A percentile compares a stretch with the other conserved stretches of the same genome.
Evolutionary conservation across 331 rosid genomes (phyloP).

Genomic region (Phaseolus coccineus): DNA sequence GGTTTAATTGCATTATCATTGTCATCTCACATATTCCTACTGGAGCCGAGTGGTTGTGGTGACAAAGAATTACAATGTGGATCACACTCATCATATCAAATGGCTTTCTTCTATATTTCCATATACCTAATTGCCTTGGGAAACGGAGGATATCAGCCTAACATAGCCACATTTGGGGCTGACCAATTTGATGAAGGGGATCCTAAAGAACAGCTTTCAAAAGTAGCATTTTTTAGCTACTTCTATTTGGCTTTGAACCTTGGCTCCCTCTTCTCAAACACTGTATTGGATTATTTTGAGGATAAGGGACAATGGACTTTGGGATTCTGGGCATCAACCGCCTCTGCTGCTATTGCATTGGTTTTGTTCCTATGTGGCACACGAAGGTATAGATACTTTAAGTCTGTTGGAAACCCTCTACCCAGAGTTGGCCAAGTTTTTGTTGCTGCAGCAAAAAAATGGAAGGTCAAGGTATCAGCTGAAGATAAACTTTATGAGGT

Average conservation of each 20-base stretch:
- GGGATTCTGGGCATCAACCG: slow-evolving; percentile 4
- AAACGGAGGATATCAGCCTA: slow-evolving; percentile 87
- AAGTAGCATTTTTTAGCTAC: slow-evolving; percentile 18
- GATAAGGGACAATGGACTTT: slow-evolving; percentile 15
- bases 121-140: slow-evolving; percentile 75
- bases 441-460: neutral
- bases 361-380: slow-evolving; percentile 15
- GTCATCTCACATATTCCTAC: slow-evolving; percentile 60
- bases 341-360: slow-evolving; percentile 4
- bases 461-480: neutral
- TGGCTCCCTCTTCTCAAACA: slow-evolving; percentile 15
- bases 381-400: slow-evolving; percentile 15
- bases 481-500: neutral
- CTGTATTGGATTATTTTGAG: slow-evolving; percentile 8
- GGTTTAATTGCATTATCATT: slow-evolving; percentile 68
- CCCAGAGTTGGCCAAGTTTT: neutral
- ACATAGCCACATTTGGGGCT: slow-evolving; percentile 83
- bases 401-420: slow-evolving; percentile 2
- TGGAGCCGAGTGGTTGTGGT: slow-evolving; percentile 77
- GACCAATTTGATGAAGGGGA: slow-evolving; percentile 85
- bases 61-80: slow-evolving; percentile 57
- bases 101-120: slow-evolving; percentile 62
- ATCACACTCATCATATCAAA: slow-evolving; percentile 52
- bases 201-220: slow-evolving; percentile 46
- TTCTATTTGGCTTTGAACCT: slow-evolving; percentile 21